Evolutionary conservation across 192 early-diverging fungal genomes (phyloP), one percentile per base, ranked within the genome.

Genomic region (Backusella circina): DNA sequence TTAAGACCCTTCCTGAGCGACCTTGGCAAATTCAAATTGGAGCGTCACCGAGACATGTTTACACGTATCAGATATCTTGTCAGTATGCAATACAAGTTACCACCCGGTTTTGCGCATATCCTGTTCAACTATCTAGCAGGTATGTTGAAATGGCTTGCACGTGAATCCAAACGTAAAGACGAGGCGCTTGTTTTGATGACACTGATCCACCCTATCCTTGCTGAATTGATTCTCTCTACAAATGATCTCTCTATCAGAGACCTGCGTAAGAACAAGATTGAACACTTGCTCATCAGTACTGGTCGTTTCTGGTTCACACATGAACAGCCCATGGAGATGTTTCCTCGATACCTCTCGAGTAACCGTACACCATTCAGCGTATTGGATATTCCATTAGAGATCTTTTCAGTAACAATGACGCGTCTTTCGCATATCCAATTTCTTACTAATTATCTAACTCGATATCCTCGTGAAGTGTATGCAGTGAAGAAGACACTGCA

Each of bases 221-320:
- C 84, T 2, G 85, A 89, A 61, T 66, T 89, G 5, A 80, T 86
- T 21, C 75, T 83, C 3, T 85, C 87, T 1, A 85, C 84, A 0
- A 89, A 86, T 61, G 85, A 87, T 26, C 70, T 88, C 8, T 78
- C 83, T 4, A 82, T 82, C 72, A 77, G 85, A 36, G 88, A 89
- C 74, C 75, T 89, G n/a, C 82, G 86, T 30, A 81, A 88, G 72
- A 88, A 88, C 64, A 89, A 89, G 50, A 85, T 89, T 32, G 88
- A 89, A 51, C 35, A 83, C 38, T 77, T 89, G 30, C 73, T 89
- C 30, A 54, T 78, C 0, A 84, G 80, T 28, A 82, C 85, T 1
- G 86, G 87, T 5, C 83, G 80, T 5, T 88, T 89, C 39, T 89
- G 88, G 88, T 89, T 89, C 67, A 72, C 80, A 0, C 76, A 81